Percentiles rank a stretch among this genome's conserved stretches.
phyloP scores from a whole-genome alignment of 495 filamentous ascomycete species.

The Tuber indicum region DNA sequence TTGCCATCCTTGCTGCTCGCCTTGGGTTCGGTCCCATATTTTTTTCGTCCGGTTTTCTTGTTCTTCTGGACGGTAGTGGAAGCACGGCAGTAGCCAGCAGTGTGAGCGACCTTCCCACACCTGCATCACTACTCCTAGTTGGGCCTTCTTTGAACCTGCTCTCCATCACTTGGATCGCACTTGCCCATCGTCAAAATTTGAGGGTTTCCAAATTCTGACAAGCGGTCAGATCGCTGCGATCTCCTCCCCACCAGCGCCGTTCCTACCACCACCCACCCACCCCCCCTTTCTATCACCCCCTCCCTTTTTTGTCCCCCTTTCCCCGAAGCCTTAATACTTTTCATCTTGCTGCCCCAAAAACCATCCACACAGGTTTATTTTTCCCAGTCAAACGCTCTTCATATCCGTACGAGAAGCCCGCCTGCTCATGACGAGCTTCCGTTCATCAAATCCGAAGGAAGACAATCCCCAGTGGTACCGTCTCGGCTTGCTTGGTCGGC shows the following conservation, averaged over 20 bases:
- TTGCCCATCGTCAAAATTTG: conserved; percentile 18
- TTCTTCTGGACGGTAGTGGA: not conserved
- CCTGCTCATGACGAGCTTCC: conserved; percentile 42
- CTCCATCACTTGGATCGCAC: conserved; percentile 24
- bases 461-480: conserved; percentile 40
- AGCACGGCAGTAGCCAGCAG: not conserved
- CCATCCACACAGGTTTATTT: not conserved
- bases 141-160: conserved; percentile 17
- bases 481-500: conserved; percentile 38
- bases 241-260: conserved; percentile 26
- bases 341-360: conserved; percentile 32
- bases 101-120: conserved; percentile 10
- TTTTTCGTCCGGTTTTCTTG: not conserved
- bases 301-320: conserved; percentile 30
- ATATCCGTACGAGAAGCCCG: conserved; percentile 10
- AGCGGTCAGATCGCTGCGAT: conserved; percentile 38
- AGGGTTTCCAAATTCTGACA: conserved; percentile 34
- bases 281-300: conserved; percentile 32
- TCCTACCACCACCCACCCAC: conserved; percentile 17
- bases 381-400: conserved; percentile 33
- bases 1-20: conserved; percentile 27
- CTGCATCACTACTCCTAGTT: conserved; percentile 23
- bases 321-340: conserved; percentile 32
- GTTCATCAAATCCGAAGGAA: conserved; percentile 41
- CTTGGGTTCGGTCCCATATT: conserved; percentile 13